Evolutionary conservation across 805 yeast species (phyloP), one percentile per base, ranked within the genome.

Genomic region (Metschnikowia orientalis): DNA sequence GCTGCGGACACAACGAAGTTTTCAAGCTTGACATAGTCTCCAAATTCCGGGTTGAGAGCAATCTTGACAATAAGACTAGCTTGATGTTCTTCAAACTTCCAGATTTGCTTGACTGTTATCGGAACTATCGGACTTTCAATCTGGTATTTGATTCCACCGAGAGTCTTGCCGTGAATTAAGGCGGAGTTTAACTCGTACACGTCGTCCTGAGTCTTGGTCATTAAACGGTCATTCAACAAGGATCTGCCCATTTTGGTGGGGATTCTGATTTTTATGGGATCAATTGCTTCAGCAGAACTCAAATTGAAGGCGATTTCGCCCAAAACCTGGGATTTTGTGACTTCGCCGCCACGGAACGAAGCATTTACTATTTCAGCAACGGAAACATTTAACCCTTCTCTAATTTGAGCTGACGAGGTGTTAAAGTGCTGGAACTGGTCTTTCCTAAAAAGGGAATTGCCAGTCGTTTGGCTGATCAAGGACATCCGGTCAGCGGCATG

Each of bases 281-380:
- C 50, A 13, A 58, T 40, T 3, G 61, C 52, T 5, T 42, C 45
- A 8, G 16, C 29, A 3, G 54, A 40, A 27, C 71, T 69, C 53
- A 78, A 85, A 47, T 81, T 81, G 54, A 88, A 74, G 0, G 95
- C 95, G 45, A 89, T 67, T 60, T 90, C 97, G 32, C 97, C 97
- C 35, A 81, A 71, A 8, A 80, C 69, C 51, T 80, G 78, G 6
- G 86, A 73, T 21, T 75, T 70, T 8, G 58, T 55, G 22, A 79
- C 61, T 26, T 60, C 59, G 12, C 94, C 95, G 50, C 80, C 85
- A 42, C 73, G 76, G 57, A 79, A 79, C 12, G 73, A 69, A 4
- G 87, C 95, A 52, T 77, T 80, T 42, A 86, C 67, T 8, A 83
- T 78, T 61, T 90, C 97, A n/a, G 92, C 89, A 42, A 88, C 65